Conservation (phyloP, 192 early-diverging fungal species). For the Coemansia sp. region DNA sequence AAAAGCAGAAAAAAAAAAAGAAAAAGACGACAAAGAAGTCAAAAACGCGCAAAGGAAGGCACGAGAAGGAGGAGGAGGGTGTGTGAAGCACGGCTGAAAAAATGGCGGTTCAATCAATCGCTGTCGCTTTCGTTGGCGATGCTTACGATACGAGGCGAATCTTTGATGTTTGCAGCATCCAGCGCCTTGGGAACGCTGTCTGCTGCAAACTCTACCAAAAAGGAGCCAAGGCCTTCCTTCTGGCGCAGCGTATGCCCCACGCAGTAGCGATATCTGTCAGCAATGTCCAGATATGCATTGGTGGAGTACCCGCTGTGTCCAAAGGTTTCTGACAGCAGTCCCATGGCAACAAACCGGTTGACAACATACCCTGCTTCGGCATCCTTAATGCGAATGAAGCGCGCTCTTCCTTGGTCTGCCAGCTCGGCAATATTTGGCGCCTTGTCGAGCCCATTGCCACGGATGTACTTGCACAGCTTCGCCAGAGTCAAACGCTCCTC, state of each 20-base stretch:
- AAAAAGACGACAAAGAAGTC: background rate
- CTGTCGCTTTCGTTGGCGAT: no score
- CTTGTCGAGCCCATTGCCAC: constrained; percentile 26
- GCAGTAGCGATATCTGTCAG: constrained; percentile 12
- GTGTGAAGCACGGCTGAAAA: background rate
- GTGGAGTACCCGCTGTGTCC: constrained; percentile 64
- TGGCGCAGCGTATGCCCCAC: constrained; percentile 23
- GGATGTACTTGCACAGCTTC: constrained; percentile 35
- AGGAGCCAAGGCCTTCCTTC: constrained; percentile 26
- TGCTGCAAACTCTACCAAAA: constrained; percentile 25
- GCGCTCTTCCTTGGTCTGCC: constrained; percentile 20
- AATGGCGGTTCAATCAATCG: no score
- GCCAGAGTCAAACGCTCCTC: constrained; percentile 37
- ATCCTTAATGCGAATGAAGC: constrained; percentile 12
- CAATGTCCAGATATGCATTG: constrained; percentile 57
- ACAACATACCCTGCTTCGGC: constrained; percentile 62
- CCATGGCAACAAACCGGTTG: constrained; percentile 53
- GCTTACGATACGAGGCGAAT: no score
- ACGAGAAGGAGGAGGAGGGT: background rate
- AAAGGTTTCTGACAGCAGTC: constrained; percentile 62
- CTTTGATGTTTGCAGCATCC: background rate
- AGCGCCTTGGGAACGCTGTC: constrained; percentile 14
- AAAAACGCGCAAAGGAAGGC: background rate
- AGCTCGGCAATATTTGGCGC: constrained; percentile 28
- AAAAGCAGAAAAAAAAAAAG: background rate